Base-by-base conservation (phyloP, 371 early-diverging fungal species). In the Zopfochytrium polystomum region DNA sequence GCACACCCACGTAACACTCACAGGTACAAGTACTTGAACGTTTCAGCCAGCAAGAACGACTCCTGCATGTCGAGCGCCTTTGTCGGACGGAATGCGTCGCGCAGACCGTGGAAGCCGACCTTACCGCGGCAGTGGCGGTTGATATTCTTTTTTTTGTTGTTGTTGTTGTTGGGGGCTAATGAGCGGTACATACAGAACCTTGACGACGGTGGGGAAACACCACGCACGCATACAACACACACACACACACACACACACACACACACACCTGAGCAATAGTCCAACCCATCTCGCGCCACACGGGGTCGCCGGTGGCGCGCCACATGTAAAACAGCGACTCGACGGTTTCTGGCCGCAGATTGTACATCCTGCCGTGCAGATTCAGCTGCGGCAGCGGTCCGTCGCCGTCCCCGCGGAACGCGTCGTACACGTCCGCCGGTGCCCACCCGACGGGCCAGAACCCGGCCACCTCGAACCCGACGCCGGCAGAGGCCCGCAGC, bases 11-110 rank as follows among this genome's bases (percentile, higher is more conserved):
- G 30, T 18, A 32, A 18, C 6, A 42, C 56, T 55, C 43, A 55
- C 29, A 94, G 74, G 60, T 91, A 93, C 34, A 94, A 75, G 62
- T 94, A 95, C 68, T 95, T 95, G 52, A 95, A 80, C 0, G 95
- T 93, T 69, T 95, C 96, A 0, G 91, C 92, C 71, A 90, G 62
- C 55, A 92, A 85, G 69, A 90, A 90, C 44, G 85, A 86, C 57
- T 55, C 51, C 53, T 72, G 70, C 55, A 71, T 56, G 34, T 53
- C 58, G 27, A 62, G 67, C 55, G 52, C 55, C 58, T 61, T 27
- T n/a, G 51, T 47, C 31, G 67, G 67, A 9, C 26, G 2, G 48
- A 42, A 57, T 32, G 54, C 62, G 43, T 62, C 52, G n/a, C 20
- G 4, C 2, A 61, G 51, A 9, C 60, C 59, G 44, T 65, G 67